Evolutionary conservation across 352 stramenopile genomes (phyloP).

Genomic region (Phytopythium mirpurense): DNA sequence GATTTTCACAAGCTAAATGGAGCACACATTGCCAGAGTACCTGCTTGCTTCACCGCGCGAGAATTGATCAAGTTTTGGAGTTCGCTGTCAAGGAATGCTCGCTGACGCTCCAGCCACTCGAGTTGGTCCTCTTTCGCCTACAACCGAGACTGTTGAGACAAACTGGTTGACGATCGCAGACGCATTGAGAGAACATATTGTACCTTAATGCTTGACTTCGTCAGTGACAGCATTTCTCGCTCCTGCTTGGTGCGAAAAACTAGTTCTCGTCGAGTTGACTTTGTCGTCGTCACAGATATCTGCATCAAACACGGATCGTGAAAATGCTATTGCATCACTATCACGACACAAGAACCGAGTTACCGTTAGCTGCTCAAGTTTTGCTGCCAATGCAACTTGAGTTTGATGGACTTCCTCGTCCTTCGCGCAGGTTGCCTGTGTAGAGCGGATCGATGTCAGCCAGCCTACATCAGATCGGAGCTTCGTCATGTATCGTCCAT

Average conservation of each 20-base stretch:
- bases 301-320: slow-evolving; percentile 1
- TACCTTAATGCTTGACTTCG: slow-evolving; percentile 34
- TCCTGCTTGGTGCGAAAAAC: slow-evolving; percentile 28
- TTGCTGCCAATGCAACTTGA: slow-evolving; percentile 15
- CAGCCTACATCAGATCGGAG: too few relatives aligned
- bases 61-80: slow-evolving; percentile 15
- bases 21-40: slow-evolving; percentile 8
- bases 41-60: slow-evolving; percentile 18
- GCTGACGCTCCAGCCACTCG: slow-evolving; percentile 33
- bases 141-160: too few relatives aligned
- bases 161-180: too few relatives aligned
- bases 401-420: slow-evolving; percentile 21
- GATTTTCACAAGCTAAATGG: too few relatives aligned
- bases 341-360: not conserved
- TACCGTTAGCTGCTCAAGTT: slow-evolving; percentile 26
- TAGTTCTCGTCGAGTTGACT: slow-evolving; percentile 26
- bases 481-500: too few relatives aligned
- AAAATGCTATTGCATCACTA: not conserved
- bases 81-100: slow-evolving; percentile 24
- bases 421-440: slow-evolving; percentile 23
- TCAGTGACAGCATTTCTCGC: slow-evolving; percentile 20
- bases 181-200: not conserved
- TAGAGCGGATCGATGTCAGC: slow-evolving; percentile 1
- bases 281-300: slow-evolving; percentile 16
- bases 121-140: slow-evolving; percentile 36